Evolutionary conservation across 352 stramenopile species (phyloP), one percentile per base, ranked within the genome.

Genomic region (Thraustochytrium sp.): DNA sequence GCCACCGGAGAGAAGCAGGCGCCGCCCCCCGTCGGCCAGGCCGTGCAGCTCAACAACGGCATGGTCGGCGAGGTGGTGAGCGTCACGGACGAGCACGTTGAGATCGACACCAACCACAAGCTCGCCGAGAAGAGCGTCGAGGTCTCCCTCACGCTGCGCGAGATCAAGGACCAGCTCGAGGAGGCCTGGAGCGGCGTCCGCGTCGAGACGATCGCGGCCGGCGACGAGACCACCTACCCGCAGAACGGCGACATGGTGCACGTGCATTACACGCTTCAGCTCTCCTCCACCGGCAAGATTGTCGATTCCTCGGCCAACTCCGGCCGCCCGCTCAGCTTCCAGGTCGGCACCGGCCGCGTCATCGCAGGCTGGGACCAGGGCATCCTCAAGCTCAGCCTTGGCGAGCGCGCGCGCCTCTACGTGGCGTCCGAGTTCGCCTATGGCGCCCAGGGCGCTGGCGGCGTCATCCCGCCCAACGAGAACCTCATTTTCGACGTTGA

Each of bases 401-500:
- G 93, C 49, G 91, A 96, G 87, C 90, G 89, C 68, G 91, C 92
- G 11, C 89, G 89, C 36, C 87, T 98, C 18, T 88, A 90, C 82
- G 94, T 97, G 63, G 92, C 93, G 8, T 77, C 93, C 13, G 89
- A 86, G 40, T 96, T 97, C 86, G 93, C 87, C 56, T 98, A 98
- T 87, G 93, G 92, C 26, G 90, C 91, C 86, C 76, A 86, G 56
- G 94, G 93, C 38, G 90, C 90, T 31, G 90, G 91, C 31, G 89
- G 88, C 29, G 88, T 92, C 18, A 96, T 98, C 73, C 93, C 94
- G 9, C 92, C 94, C 46, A 89, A 96, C 85, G 89, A 92, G 4
- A 91, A 95, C 84, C 89, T 98, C 34, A 84, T 97, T 51, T 98
- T 97, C 75, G 93, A 97, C 37, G 90, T 98, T 2, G 93, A 98